Conservation (phyloP, 805 yeast species). For the Ogataea chonburiensis region DNA sequence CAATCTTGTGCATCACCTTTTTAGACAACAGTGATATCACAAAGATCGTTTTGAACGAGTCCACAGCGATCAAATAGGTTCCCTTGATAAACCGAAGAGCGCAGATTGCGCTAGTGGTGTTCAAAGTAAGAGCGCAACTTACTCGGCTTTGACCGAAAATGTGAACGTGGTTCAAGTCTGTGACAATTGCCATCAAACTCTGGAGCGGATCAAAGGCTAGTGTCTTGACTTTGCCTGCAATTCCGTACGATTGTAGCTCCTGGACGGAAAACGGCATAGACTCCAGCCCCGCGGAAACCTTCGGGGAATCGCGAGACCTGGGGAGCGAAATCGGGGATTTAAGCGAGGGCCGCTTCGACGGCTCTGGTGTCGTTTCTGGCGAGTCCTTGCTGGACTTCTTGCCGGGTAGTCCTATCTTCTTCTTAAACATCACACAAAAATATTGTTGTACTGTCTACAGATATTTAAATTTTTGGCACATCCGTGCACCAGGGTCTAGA, state of each 20-base stretch:
- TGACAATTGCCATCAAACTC: constrained; percentile 77
- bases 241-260: constrained; percentile 47
- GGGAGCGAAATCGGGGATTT: constrained; percentile 15
- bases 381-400: constrained; percentile 14
- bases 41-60: constrained; percentile 55
- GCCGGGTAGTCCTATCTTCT: constrained; percentile 16
- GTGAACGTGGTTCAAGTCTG: constrained; percentile 65
- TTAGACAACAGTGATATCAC: constrained; percentile 71
- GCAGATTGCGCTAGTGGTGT: constrained; percentile 49
- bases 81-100: constrained; percentile 73
- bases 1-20: constrained; percentile 55
- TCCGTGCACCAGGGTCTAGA: constrained; percentile 34
- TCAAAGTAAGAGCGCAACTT: constrained; percentile 59
- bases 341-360: constrained; percentile 12
- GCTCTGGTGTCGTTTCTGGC: constrained; percentile 5
- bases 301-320: constrained; percentile 10
- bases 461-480: constrained; percentile 4
- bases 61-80: constrained; percentile 72
- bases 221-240: constrained; percentile 62
- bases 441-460: constrained; percentile 4
- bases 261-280: constrained; percentile 29
- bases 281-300: constrained; percentile 34
- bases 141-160: constrained; percentile 85
- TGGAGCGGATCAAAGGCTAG: constrained; percentile 87
- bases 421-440: constrained; percentile 20